Percentiles rank a stretch among this genome's conserved stretches.
Conservation (phyloP, 805 yeast genomes). For the Candida incommunis region DNA sequence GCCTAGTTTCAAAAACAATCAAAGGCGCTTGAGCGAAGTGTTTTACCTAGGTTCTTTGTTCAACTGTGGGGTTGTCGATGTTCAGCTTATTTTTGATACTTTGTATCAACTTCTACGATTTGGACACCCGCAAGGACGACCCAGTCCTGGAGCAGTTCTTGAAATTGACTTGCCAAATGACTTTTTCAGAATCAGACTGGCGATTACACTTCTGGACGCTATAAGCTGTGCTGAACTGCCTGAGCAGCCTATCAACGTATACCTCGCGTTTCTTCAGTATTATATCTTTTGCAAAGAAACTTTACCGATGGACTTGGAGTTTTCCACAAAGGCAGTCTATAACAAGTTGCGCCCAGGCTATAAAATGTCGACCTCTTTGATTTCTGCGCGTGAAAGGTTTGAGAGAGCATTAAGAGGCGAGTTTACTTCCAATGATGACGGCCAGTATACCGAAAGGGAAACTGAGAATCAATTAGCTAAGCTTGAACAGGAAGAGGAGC, state of each 20-base stretch:
- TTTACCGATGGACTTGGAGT: constrained; percentile 52
- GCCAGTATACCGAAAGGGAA: constrained; percentile 14
- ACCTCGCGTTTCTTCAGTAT: constrained; percentile 54
- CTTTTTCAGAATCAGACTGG: constrained; percentile 55
- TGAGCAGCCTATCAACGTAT: constrained; percentile 21
- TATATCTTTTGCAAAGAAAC: constrained; percentile 46
- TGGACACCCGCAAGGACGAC: constrained; percentile 52
- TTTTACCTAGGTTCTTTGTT: constrained; percentile 46
- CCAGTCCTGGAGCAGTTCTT: constrained; percentile 28
- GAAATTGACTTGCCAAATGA: constrained; percentile 51
- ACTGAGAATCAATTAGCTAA: constrained; percentile 15
- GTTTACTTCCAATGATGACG: constrained; percentile 13
- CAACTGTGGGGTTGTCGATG: constrained; percentile 32
- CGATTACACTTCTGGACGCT: constrained; percentile 29
- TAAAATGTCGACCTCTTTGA: constrained; percentile 24
- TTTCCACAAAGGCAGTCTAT: constrained; percentile 34
- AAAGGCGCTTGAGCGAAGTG: constrained; percentile 47
- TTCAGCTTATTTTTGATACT: constrained; percentile 34
- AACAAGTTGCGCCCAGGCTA: constrained; percentile 21
- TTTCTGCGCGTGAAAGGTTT: constrained; percentile 31
- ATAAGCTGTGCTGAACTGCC: constrained; percentile 11
- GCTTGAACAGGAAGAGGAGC: constrained; percentile 19
- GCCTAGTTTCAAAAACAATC: constrained; percentile 43
- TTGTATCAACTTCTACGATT: constrained; percentile 42
- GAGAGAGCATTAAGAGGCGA: constrained; percentile 20